phyloP scores from a whole-genome alignment of 2,329 filamentous ascomycete species.

The Leptographium flavum region DNA sequence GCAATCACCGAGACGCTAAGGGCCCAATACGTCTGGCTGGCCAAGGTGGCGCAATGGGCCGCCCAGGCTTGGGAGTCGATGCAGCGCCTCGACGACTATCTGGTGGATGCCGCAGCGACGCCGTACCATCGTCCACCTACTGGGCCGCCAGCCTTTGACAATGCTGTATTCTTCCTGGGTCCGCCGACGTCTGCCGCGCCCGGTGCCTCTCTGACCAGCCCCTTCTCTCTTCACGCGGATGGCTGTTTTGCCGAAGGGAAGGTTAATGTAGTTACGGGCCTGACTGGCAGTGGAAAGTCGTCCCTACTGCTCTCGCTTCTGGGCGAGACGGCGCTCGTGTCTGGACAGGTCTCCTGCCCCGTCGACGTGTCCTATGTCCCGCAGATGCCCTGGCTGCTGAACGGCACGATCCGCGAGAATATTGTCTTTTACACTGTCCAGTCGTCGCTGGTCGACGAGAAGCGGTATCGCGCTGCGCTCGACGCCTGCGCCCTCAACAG shows the following conservation, averaged over 20 bases:
- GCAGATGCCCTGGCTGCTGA: constrained; percentile 48
- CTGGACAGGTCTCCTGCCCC: constrained; percentile 14
- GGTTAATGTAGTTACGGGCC: constrained; percentile 19
- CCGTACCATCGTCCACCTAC: constrained; percentile 13
- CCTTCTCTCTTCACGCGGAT: constrained; percentile 12
- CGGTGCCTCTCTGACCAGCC: neutral
- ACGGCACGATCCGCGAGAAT: constrained; percentile 36
- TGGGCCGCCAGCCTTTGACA: constrained; percentile 15
- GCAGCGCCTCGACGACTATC: constrained; percentile 18
- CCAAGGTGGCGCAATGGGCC: constrained; percentile 13
- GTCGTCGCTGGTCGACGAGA: constrained; percentile 48
- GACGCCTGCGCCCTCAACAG: constrained; percentile 73
- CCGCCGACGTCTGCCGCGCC: neutral
- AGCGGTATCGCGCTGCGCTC: constrained; percentile 69
- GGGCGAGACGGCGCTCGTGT: constrained; percentile 15
- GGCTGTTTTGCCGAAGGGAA: constrained; percentile 14
- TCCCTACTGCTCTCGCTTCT: constrained; percentile 16
- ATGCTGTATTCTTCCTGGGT: constrained; percentile 13
- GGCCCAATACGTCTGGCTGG: constrained; percentile 11
- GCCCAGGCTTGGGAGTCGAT: constrained; percentile 17
- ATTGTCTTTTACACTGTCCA: constrained; percentile 34
- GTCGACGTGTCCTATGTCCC: constrained; percentile 18
- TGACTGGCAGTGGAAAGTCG: constrained; percentile 20
- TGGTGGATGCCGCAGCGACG: constrained; percentile 13
- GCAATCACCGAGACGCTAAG: constrained; percentile 13